These are phyloP conservation scores for Plasmodiophora brassicae DNA, from an alignment of 208 protist species.

Conservation along the genomic window DNA sequence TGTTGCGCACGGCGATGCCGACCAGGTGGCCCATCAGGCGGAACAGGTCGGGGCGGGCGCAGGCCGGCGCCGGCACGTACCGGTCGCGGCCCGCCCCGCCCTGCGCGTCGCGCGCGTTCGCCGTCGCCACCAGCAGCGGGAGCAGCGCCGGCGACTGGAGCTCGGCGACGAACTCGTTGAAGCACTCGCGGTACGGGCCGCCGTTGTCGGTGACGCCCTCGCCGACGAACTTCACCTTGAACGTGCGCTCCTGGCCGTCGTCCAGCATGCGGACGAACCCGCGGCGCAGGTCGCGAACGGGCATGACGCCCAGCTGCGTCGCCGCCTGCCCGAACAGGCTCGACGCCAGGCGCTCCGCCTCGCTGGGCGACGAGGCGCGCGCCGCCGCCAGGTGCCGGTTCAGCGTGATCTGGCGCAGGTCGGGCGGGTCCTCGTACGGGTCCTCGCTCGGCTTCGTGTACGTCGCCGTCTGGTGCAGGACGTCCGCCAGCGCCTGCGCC, in stretches of 20 bases:
- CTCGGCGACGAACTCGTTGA: conserved; percentile 39
- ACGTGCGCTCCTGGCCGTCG: conserved; percentile 42
- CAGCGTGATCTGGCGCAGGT: neutral
- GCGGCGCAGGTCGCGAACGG: neutral
- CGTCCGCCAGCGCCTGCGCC: neutral
- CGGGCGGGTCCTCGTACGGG: conserved; percentile 10
- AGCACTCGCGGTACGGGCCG: conserved; percentile 50
- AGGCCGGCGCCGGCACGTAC: neutral
- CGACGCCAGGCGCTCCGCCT: neutral
- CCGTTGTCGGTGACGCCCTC: conserved; percentile 48
- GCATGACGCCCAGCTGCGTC: neutral
- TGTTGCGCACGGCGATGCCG: neutral
- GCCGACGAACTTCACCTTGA: conserved; percentile 52
- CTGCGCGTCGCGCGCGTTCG: conserved; percentile 29
- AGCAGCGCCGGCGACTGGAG: conserved; percentile 6
- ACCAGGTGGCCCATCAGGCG: neutral
- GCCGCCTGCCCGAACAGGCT: neutral
- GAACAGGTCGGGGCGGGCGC: neutral
- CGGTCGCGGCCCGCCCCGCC: neutral
- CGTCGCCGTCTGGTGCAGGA: neutral
- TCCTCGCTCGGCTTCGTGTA: conserved; percentile 30
- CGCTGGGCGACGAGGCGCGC: neutral
- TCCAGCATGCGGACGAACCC: conserved; percentile 24
- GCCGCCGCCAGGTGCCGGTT: neutral
- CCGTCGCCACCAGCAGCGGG: conserved; percentile 35